Conservation (phyloP, 257 asterid genomes). For the Schizonepeta tenuifolia region DNA sequence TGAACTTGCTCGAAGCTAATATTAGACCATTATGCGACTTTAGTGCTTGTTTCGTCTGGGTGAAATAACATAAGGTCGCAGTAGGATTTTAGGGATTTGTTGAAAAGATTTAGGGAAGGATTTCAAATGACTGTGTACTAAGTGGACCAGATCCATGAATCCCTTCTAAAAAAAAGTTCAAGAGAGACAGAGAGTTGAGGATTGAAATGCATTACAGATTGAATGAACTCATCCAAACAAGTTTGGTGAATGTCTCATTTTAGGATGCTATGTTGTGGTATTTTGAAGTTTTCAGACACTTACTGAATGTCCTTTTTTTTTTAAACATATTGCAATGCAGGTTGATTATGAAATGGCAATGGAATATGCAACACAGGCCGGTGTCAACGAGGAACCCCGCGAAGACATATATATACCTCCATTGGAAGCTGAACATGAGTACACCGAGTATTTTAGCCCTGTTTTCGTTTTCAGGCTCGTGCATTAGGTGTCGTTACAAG, state of each 20-base stretch:
- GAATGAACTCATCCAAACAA: neutral
- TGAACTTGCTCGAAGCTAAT: constrained; percentile 4
- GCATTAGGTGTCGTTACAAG: constrained; percentile 39
- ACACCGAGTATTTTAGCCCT: constrained; percentile 57
- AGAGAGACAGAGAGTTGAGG: neutral
- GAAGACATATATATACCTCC: constrained; percentile 66
- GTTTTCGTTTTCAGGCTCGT: constrained; percentile 69
- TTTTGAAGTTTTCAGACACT: neutral
- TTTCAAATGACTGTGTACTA: neutral
- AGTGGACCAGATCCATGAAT: neutral
- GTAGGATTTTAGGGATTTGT: neutral
- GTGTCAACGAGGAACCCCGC: constrained; percentile 81
- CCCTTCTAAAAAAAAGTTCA: neutral
- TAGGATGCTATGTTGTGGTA: neutral
- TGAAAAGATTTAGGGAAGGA: neutral
- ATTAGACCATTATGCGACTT: neutral
- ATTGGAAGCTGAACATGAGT: constrained; percentile 52
- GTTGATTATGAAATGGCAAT: constrained; percentile 94
- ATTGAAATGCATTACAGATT: neutral
- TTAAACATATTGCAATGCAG: constrained; percentile 41
- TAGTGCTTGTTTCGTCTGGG: neutral
- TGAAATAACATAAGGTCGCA: neutral
- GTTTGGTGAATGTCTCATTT: neutral
- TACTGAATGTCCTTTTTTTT: neutral
- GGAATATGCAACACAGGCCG: constrained; percentile 90